Conservation (phyloP, 495 filamentous ascomycete genomes). For the Neurospora sp. region DNA sequence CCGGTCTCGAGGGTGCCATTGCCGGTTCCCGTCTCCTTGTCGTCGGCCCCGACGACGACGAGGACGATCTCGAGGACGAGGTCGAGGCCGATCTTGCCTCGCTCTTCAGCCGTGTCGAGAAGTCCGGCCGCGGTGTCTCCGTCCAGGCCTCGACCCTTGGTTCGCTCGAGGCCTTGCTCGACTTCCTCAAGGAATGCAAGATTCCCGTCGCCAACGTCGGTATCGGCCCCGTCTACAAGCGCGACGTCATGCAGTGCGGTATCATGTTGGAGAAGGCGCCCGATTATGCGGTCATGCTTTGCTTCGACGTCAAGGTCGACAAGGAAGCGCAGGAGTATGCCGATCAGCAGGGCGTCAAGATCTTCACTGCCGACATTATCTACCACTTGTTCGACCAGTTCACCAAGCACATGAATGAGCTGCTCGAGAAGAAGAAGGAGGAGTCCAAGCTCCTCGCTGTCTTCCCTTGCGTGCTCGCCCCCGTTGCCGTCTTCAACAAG, state of each 20-base stretch:
- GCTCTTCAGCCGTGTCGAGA: slow-evolving; percentile 80
- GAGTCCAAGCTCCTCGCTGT: slow-evolving; percentile 91
- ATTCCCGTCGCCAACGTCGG: slow-evolving; percentile 96
- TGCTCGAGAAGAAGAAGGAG: slow-evolving; percentile 86
- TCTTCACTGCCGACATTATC: slow-evolving; percentile 98
- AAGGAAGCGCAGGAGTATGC: slow-evolving; percentile 90
- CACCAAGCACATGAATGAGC: slow-evolving; percentile 80
- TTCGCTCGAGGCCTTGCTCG: slow-evolving; percentile 90
- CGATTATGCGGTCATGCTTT: slow-evolving; percentile 97
- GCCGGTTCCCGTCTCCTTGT: slow-evolving; percentile 91
- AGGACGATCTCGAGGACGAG: slow-evolving; percentile 92
- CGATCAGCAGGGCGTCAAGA: slow-evolving; percentile 90
- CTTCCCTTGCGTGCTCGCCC: slow-evolving; percentile 84
- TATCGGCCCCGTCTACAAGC: slow-evolving; percentile 96
- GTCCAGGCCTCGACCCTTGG: slow-evolving; percentile 97
- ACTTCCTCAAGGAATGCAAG: slow-evolving; percentile 89
- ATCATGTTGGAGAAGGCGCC: slow-evolving; percentile 95
- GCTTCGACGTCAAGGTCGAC: slow-evolving; percentile 99
- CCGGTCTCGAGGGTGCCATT: slow-evolving; percentile 92
- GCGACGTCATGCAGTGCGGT: slow-evolving; percentile 93
- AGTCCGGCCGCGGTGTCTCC: slow-evolving; percentile 82
- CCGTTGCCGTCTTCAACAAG: slow-evolving; percentile 98
- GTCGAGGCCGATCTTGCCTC: slow-evolving; percentile 92
- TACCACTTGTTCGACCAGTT: slow-evolving; percentile 98
- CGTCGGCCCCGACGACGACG: slow-evolving; percentile 89